Evolutionary conservation across 83 land plant species (phyloP).

Genomic region (Diphasiastrum complanatum): DNA sequence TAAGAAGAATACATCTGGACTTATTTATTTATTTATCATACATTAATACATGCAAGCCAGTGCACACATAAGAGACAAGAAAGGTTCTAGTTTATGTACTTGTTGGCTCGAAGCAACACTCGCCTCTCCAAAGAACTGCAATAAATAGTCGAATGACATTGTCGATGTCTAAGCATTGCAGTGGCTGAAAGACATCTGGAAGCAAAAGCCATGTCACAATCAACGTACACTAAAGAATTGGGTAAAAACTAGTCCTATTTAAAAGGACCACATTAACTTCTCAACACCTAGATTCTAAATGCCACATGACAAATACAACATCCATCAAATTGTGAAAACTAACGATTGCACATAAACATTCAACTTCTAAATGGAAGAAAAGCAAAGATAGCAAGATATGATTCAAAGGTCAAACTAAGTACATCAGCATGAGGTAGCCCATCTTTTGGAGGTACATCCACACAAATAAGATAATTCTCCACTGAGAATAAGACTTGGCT

Average conservation of each 20-base stretch:
- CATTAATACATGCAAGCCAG: background rate
- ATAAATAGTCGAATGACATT: conserved; percentile 75
- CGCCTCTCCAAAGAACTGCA: conserved; percentile 88
- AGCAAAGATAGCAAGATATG: conserved; percentile 10
- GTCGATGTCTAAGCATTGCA: conserved; percentile 90
- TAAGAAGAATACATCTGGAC: background rate
- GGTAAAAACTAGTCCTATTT: too few relatives aligned
- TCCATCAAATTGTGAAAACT: too few relatives aligned
- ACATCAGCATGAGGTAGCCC: conserved; percentile 97
- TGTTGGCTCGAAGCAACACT: conserved; percentile 76
- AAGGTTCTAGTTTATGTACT: conserved; percentile 36
- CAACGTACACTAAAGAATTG: too few relatives aligned
- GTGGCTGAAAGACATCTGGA: conserved; percentile 90
- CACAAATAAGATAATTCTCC: conserved; percentile 68
- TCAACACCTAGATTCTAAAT: too few relatives aligned
- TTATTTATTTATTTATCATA: background rate
- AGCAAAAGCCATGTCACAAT: too few relatives aligned
- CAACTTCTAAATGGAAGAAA: too few relatives aligned
- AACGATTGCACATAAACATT: too few relatives aligned
- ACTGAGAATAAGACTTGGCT: conserved; percentile 63
- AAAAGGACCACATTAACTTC: too few relatives aligned
- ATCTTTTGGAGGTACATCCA: conserved; percentile 79
- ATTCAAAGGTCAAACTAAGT: conserved; percentile 15
- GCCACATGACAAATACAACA: too few relatives aligned
- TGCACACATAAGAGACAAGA: background rate